Evolutionary conservation across 164 flowering plant species (phyloP).

Genomic region (Sedum album): DNA sequence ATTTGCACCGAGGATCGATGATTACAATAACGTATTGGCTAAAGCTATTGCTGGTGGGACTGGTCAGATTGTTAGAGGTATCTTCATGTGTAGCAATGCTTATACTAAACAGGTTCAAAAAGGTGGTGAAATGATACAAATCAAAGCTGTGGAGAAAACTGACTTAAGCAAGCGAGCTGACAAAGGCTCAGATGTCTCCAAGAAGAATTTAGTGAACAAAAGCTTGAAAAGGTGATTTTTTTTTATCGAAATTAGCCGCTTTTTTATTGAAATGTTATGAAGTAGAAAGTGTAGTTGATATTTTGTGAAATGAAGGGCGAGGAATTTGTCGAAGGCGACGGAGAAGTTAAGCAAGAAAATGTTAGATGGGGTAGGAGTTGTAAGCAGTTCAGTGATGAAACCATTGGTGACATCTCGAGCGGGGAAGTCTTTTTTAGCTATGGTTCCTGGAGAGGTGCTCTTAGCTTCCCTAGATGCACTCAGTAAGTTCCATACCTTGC

Average conservation of each 20-base stretch:
- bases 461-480: slow-evolving; percentile 86
- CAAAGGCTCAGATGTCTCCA: slow-evolving; percentile 17
- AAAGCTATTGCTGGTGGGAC: slow-evolving; percentile 83
- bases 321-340: slow-evolving; percentile 72
- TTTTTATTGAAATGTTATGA: too few relatives aligned
- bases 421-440: slow-evolving; percentile 49
- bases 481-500: slow-evolving; percentile 38
- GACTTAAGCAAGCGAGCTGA: slow-evolving; percentile 9
- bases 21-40: slow-evolving; percentile 59
- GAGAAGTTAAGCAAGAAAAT: slow-evolving; percentile 62
- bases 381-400: slow-evolving; percentile 47
- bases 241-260: neutral
- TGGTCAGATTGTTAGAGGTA: slow-evolving; percentile 78
- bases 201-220: slow-evolving; percentile 36
- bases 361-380: slow-evolving; percentile 54
- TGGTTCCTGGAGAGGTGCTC: slow-evolving; percentile 80
- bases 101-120: slow-evolving; percentile 74
- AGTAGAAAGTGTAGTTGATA: too few relatives aligned
- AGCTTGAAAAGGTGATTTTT: slow-evolving; percentile 50
- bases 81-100: slow-evolving; percentile 67
- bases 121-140: slow-evolving; percentile 59
- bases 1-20: slow-evolving; percentile 66
- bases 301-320: slow-evolving; percentile 30
- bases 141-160: slow-evolving; percentile 21
- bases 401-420: slow-evolving; percentile 59